Evolutionary conservation across 2,329 filamentous ascomycete genomes (phyloP).

Genomic region (Polychaeton citri): DNA sequence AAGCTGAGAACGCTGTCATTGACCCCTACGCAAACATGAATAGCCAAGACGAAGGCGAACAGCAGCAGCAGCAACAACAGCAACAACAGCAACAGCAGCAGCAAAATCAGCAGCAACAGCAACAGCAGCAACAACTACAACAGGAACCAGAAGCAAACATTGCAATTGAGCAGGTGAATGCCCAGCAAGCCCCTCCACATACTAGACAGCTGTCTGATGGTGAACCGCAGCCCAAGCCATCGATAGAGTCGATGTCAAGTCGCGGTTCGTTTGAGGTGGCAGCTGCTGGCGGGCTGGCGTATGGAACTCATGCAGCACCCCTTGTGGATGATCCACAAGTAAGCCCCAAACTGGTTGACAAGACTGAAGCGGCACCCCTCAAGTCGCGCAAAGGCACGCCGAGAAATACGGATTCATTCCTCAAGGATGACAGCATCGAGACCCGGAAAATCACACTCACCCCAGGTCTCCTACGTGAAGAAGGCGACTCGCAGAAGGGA

Average conservation of each 20-base stretch:
- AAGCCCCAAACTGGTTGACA: not conserved
- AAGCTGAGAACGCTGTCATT: constrained; percentile 26
- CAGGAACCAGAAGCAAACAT: not conserved
- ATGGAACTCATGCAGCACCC: constrained; percentile 7
- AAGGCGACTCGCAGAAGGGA: constrained; percentile 32
- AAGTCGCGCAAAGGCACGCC: constrained; percentile 75
- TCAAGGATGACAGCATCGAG: constrained; percentile 88
- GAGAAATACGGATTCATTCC: constrained; percentile 90
- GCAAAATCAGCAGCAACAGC: not conserved
- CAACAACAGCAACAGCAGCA: constrained; percentile 4
- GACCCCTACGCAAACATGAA: constrained; percentile 12
- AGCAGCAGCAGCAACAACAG: constrained; percentile 5
- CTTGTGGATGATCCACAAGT: constrained; percentile 11
- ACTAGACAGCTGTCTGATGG: constrained; percentile 1
- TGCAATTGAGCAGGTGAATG: not conserved
- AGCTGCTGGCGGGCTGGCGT: not conserved
- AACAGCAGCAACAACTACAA: not conserved
- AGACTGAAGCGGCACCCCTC: constrained; percentile 24
- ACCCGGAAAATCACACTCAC: constrained; percentile 96
- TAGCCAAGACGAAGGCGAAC: constrained; percentile 8
- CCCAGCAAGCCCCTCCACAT: not conserved
- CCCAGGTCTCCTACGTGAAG: constrained; percentile 79
- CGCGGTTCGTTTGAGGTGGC: constrained; percentile 1
- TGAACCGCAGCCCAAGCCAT: constrained; percentile 1
- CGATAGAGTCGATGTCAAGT: constrained; percentile 1